Evolutionary conservation across 2,329 filamentous ascomycete genomes (phyloP).

Genomic region (Thermothelomyces thermophilus): DNA sequence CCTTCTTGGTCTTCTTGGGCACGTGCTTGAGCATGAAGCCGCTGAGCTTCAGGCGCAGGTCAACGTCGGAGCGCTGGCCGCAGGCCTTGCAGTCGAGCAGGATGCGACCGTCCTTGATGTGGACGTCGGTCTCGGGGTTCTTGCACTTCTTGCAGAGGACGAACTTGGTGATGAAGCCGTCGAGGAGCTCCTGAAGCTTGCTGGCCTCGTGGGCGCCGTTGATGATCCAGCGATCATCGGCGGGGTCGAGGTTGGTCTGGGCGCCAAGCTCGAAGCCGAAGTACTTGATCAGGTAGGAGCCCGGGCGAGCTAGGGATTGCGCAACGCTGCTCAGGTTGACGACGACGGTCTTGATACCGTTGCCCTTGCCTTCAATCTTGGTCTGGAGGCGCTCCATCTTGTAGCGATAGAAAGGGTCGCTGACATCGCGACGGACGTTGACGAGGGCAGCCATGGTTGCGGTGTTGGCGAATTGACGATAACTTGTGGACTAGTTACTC

Average conservation of each 20-base stretch:
- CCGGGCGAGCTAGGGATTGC: conserved; percentile 83
- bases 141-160: conserved; percentile 99
- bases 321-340: conserved; percentile 95
- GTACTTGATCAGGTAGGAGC: conserved; percentile 97
- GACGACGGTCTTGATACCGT: conserved; percentile 98
- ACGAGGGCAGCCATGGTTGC: conserved; percentile 80
- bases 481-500: background rate
- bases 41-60: conserved; percentile 89
- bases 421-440: conserved; percentile 97
- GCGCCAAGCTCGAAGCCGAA: conserved; percentile 98
- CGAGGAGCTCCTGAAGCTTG: conserved; percentile 96
- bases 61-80: conserved; percentile 85
- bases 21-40: conserved; percentile 97
- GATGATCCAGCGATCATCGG: conserved; percentile 99
- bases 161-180: conserved; percentile 97
- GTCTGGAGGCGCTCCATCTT: conserved; percentile 99
- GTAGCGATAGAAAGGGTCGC: conserved; percentile 99
- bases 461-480: conserved; percentile 31
- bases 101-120: conserved; percentile 90
- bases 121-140: conserved; percentile 95
- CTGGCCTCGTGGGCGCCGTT: conserved; percentile 92
- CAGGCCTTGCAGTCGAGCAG: conserved; percentile 97
- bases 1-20: conserved; percentile 90
- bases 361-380: conserved; percentile 99
- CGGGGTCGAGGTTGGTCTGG: conserved; percentile 95